Conservation (phyloP, 2,329 filamentous ascomycete genomes). For the Cladosporium sp. region DNA sequence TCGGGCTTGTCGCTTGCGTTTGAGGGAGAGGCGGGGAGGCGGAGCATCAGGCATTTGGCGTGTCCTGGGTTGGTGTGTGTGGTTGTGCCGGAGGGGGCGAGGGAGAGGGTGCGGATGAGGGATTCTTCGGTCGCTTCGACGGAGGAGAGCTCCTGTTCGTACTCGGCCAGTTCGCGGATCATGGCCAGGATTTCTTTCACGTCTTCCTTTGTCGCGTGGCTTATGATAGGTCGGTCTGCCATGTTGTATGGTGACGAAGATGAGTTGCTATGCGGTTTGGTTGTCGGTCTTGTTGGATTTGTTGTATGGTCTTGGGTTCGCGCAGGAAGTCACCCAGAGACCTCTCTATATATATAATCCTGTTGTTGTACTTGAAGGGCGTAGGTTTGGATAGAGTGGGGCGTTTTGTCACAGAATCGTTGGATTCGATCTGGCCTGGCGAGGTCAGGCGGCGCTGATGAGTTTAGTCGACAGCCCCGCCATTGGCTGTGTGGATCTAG, state of each 20-base stretch:
- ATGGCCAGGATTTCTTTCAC: constrained; percentile 74
- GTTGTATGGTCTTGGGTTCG: no score
- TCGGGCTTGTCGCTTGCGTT: constrained; percentile 36
- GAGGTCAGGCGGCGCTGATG: no score
- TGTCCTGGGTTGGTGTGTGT: constrained; percentile 49
- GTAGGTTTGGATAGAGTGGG: constrained; percentile 1
- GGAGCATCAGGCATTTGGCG: constrained; percentile 70
- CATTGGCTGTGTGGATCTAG: no score
- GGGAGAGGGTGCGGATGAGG: constrained; percentile 72
- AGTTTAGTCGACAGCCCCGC: no score
- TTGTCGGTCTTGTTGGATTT: no score
- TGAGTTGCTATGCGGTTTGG: not conserved
- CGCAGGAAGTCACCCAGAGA: no score
- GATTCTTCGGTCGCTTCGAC: constrained; percentile 76
- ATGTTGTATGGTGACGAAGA: not conserved
- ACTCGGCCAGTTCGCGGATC: constrained; percentile 81
- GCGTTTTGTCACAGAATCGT: not conserved
- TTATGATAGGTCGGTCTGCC: constrained; percentile 5
- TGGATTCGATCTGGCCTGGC: no score
- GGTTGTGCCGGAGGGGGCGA: constrained; percentile 44
- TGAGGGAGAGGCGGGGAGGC: constrained; percentile 32
- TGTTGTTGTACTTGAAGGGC: constrained; percentile 8
- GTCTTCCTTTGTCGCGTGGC: constrained; percentile 50
- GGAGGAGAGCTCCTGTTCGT: constrained; percentile 71
- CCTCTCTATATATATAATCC: no score